Percentiles rank a stretch among this genome's conserved stretches.
Conservation (phyloP, 2,329 filamentous ascomycete genomes). For the Penicillium corylophilum region DNA sequence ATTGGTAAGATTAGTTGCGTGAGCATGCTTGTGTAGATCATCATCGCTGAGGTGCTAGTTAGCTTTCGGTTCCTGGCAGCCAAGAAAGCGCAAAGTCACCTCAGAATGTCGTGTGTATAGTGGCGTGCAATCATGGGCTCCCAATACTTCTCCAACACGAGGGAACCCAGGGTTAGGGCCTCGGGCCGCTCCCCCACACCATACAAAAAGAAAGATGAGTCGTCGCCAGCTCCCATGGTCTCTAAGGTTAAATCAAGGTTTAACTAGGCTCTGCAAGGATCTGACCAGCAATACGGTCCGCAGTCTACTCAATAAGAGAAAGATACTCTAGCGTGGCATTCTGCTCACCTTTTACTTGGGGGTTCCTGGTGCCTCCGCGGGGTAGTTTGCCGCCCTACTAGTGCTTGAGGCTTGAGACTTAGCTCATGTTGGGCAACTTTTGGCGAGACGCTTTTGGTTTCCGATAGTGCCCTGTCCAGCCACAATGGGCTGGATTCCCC, state of each 20-base stretch:
- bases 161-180: constrained; percentile 24
- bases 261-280: neutral
- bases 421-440: constrained; percentile 13
- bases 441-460: constrained; percentile 8
- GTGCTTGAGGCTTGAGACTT: neutral
- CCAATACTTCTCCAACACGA: constrained; percentile 29
- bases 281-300: too few relatives aligned
- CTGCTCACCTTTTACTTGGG: neutral
- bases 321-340: neutral
- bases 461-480: neutral
- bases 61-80: neutral
- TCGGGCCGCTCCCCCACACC: constrained; percentile 27
- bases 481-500: neutral
- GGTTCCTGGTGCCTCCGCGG: constrained; percentile 2
- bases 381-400: neutral
- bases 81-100: constrained; percentile 6
- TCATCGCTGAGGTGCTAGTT: constrained; percentile 11
- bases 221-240: constrained; percentile 16
- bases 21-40: constrained; percentile 17
- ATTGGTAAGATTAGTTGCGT: constrained; percentile 17
- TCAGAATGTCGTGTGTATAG: constrained; percentile 23
- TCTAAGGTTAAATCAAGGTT: neutral
- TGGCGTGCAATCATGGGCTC: constrained; percentile 27
- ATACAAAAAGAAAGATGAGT: constrained; percentile 28
- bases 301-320: neutral